Evolutionary conservation across 176 grass and related monocot species (phyloP), one percentile per base, ranked within the genome.

Genomic region (Carex cristatella): DNA sequence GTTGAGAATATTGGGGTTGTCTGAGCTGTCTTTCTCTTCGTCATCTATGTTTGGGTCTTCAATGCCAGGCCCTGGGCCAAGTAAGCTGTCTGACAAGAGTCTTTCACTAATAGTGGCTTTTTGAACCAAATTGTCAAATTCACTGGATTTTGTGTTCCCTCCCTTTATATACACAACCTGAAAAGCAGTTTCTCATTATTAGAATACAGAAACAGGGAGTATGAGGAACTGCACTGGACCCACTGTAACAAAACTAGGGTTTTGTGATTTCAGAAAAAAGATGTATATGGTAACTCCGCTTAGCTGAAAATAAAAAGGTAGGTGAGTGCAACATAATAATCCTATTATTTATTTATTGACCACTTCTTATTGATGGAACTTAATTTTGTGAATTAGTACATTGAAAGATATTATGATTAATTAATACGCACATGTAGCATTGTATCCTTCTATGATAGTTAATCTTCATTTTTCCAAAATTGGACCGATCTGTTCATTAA

Each of bases 81-180:
- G 65, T 69, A 86, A 90, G 75, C 74, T 86, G 73, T 86, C 89
- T 82, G 88, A 88, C 81, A 86, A 84, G 86, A 89, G 88, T 74
- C 91, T 81, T 84, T 85, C 86, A 67, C 80, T 87, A 49, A 89
- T 69, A 83, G 85, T 90, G 58, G 85, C 65, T 86, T 90, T 89
- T 85, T 77, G 86, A 32, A 40, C 65, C 12, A 64, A 90, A 42
- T 90, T 89, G 15, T 59, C 62, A 32, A 81, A 85, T 78, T 84
- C 83, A 59, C 88, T 86, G 46, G 88, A 92, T 78, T 85, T 85
- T 33, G 77, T 80, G 68, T 80, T 90, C 79, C 84, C 87, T 88
- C 81, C 88, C 88, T 93, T 94, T 79, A 98, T 85, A 89, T 92
- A 94, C 33, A 91, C 95, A 86, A 88, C 92, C 94, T 97, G 87